Conservation (phyloP, 148 eudicot genomes). For the Suaeda aralocaspica region DNA sequence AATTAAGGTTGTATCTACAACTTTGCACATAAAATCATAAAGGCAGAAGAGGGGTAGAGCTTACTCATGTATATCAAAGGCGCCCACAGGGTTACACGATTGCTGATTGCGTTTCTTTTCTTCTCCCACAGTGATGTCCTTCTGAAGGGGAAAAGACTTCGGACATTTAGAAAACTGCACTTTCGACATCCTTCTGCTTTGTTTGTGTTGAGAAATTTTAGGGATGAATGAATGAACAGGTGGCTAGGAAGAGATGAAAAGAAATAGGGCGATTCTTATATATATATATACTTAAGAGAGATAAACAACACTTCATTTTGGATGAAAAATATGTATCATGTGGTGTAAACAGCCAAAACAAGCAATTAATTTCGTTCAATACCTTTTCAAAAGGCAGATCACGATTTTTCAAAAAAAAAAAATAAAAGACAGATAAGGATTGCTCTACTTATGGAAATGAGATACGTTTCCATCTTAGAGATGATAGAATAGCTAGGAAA, state of each 20-base stretch:
- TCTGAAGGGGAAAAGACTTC: background rate
- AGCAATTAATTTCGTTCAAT: background rate
- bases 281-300: too few relatives aligned
- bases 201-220: background rate
- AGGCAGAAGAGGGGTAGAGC: background rate
- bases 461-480: background rate
- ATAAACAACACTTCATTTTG: too few relatives aligned
- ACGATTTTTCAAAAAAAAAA: too few relatives aligned
- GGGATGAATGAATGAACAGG: background rate
- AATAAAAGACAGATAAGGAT: too few relatives aligned
- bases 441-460: background rate
- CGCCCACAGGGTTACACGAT: background rate
- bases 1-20: background rate
- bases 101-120: background rate
- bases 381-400: background rate
- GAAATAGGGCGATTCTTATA: background rate
- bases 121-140: background rate
- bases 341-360: too few relatives aligned
- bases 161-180: background rate
- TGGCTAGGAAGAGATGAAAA: background rate
- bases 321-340: too few relatives aligned
- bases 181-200: constrained; percentile 11
- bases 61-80: constrained; percentile 9
- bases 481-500: background rate
- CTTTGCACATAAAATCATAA: background rate